phyloP scores from a whole-genome alignment of 2,329 filamentous ascomycete genomes.

The Exophiala spinifera region DNA sequence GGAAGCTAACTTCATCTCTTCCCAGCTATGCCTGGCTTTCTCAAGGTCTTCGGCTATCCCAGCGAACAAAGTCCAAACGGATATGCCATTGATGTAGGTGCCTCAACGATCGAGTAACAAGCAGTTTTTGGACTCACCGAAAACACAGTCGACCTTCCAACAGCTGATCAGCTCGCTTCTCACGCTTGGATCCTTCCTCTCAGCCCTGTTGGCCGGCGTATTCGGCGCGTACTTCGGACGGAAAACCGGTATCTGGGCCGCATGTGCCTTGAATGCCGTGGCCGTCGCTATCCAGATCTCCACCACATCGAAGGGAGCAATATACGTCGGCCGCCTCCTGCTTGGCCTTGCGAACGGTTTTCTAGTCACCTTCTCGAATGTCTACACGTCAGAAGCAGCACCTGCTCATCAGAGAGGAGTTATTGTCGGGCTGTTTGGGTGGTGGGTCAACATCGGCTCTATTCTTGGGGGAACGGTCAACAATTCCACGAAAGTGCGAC shows the following conservation, averaged over 20 bases:
- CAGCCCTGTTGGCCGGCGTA: conserved; percentile 33
- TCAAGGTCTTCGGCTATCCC: conserved; percentile 30
- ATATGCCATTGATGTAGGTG: conserved; percentile 32
- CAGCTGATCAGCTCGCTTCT: conserved; percentile 47
- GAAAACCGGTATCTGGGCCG: conserved; percentile 44
- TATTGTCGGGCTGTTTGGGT: conserved; percentile 46
- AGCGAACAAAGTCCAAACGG: conserved; percentile 29
- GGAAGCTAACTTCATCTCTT: not conserved
- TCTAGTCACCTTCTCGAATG: conserved; percentile 47
- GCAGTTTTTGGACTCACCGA: no score
- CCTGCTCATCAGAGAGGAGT: conserved; percentile 50
- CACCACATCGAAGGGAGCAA: conserved; percentile 50
- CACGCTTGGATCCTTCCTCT: conserved; percentile 45
- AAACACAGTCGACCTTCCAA: conserved; percentile 35
- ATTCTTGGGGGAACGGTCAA: conserved; percentile 26
- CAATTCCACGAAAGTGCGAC: conserved; percentile 31
- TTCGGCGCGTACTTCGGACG: conserved; percentile 38
- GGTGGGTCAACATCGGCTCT: conserved; percentile 27
- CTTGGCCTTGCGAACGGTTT: conserved; percentile 51
- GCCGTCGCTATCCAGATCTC: conserved; percentile 59
- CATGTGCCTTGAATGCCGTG: conserved; percentile 48
- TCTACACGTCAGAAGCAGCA: conserved; percentile 49
- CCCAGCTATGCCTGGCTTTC: conserved; percentile 17
- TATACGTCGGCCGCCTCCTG: conserved; percentile 55
- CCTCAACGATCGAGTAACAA: no score